Base-by-base conservation (phyloP, 2,329 filamentous ascomycete species). In the Fusarium globosum region DNA sequence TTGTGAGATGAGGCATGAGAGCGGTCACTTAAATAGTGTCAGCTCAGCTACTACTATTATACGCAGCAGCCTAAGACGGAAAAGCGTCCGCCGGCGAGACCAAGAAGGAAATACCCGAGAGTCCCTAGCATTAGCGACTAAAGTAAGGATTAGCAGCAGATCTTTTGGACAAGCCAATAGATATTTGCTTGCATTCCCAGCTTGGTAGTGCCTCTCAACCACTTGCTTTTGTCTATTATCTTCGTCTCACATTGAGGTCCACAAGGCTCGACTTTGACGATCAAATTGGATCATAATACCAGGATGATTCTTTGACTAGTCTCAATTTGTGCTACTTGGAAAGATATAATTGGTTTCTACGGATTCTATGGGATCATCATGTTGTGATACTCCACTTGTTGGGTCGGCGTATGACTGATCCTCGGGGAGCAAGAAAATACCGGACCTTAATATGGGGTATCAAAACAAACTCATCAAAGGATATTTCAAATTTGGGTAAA, bases 401-500 rank as follows among this genome's bases (percentile, higher is more conserved):
- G 48, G 49, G 36, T 41, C 61, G 61, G 52, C n/a, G 42, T 63
- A 48, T 63, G 61, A 63, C 61, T 63, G 61, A 30, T 30, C 28
- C 28, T 30, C 9, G 28, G 28, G 28, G 9, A 10, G 28, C 28
- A 30, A 30, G 28, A 30, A 30, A 30, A 30, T 7, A 30, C 28
- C 8, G 28, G 28, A 30, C 28, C 28, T 30, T 30, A 30, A 30
- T 30, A 30, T 10, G 10, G 28, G 28, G 9, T 8, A 10, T 10
- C 28, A 30, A 30, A 30, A 30, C 8, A 30, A 30, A 30, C 28
- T 30, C 9, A 30, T 7, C 8, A 30, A 30, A 30, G 26, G 26
- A 28, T 28, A 28, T 28, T 28, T 28, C 26, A 28, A 28, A 28
- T 28, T 28, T 28, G 7, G 6, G 26, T 28, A 28, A 28, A 28